Conservation (phyloP, 805 yeast genomes). For the Yamadazyma insecticola region DNA sequence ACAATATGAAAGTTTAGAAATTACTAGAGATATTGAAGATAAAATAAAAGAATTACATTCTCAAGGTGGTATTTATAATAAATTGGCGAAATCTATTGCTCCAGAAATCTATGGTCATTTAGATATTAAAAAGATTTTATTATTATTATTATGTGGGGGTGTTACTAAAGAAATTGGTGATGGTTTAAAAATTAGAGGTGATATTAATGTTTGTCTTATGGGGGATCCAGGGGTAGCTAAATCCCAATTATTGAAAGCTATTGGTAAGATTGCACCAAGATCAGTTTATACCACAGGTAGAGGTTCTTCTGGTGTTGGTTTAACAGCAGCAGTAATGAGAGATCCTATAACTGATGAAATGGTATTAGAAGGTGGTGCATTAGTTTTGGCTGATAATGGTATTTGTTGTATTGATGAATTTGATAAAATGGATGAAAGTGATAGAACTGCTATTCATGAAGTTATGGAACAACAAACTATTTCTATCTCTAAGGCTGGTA, state of each 20-base stretch:
- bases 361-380: constrained; percentile 97
- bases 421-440: constrained; percentile 97
- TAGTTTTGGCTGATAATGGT: constrained; percentile 95
- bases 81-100: constrained; percentile 84
- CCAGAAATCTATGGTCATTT: constrained; percentile 95
- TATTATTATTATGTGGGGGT: constrained; percentile 87
- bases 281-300: constrained; percentile 97
- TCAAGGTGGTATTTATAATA: constrained; percentile 71
- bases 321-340: constrained; percentile 98
- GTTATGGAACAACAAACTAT: constrained; percentile 99
- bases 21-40: constrained; percentile 51
- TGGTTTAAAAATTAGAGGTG: constrained; percentile 97
- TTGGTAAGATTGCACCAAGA: constrained; percentile 89
- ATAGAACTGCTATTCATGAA: constrained; percentile 96
- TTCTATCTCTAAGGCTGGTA: constrained; percentile 96
- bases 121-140: constrained; percentile 87
- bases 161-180: constrained; percentile 93
- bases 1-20: constrained; percentile 64
- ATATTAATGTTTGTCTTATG: constrained; percentile 91
- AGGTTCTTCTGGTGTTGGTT: constrained; percentile 98
- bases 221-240: constrained; percentile 99
- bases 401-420: constrained; percentile 98
- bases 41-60: constrained; percentile 51
- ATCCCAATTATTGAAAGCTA: constrained; percentile 88
- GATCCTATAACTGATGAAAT: constrained; percentile 99